Conservation (phyloP, 768 basidiomycete genomes). For the Candolleomyces efflorescens region DNA sequence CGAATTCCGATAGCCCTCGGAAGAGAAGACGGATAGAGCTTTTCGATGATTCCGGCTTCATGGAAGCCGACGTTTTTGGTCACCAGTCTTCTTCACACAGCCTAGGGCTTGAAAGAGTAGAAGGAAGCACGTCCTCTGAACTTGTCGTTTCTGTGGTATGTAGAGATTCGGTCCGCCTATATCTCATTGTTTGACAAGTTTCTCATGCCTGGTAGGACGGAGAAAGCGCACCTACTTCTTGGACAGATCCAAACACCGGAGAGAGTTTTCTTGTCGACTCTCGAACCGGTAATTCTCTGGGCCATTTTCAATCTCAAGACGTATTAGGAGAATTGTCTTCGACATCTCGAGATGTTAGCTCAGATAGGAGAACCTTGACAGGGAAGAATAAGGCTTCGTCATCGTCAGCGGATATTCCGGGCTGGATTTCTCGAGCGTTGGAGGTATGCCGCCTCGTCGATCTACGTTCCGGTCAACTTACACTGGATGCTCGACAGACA, state of each 20-base stretch:
- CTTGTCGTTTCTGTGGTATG: constrained; percentile 18
- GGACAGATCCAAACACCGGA: constrained; percentile 64
- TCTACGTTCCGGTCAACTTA: not conserved
- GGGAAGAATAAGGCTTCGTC: not conserved
- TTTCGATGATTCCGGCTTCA: constrained; percentile 31
- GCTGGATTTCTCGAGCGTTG: constrained; percentile 63
- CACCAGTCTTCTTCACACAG: constrained; percentile 13
- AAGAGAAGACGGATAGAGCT: constrained; percentile 47
- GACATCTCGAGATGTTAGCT: not conserved
- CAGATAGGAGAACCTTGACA: constrained; percentile 8
- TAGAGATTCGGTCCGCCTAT: not conserved
- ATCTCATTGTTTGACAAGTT: constrained; percentile 1
- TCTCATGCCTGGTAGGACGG: constrained; percentile 17
- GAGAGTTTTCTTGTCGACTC: constrained; percentile 56
- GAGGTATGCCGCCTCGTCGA: constrained; percentile 35
- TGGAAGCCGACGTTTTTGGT: constrained; percentile 21
- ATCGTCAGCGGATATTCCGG: constrained; percentile 35
- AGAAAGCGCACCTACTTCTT: constrained; percentile 34
- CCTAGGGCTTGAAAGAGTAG: constrained; percentile 5
- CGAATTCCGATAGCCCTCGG: constrained; percentile 25
- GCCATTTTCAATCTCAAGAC: constrained; percentile 10
- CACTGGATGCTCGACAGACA: constrained; percentile 29
- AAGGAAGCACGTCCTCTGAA: constrained; percentile 9
- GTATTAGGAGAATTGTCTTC: not conserved
- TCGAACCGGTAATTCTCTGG: constrained; percentile 66